Base-by-base conservation (phyloP, 495 filamentous ascomycete species). In the Xylaria flabelliformis region DNA sequence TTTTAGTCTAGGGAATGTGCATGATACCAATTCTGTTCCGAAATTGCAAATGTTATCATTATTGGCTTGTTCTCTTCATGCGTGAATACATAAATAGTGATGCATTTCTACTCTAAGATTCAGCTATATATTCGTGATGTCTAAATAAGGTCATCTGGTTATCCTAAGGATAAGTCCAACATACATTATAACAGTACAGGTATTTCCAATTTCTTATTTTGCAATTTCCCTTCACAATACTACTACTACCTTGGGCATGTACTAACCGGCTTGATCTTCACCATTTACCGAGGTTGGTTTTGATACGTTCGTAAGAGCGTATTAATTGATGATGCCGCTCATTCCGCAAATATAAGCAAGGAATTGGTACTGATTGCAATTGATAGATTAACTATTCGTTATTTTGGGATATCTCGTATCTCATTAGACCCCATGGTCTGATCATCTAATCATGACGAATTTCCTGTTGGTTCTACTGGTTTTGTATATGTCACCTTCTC, bases 401-500 rank as follows among this genome's bases (percentile, higher is more conserved):
- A 68, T 65, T 50, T 51, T 70, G 64, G 72, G 69, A 69, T 71
- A 72, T 74, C 70, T 77, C 61, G 58, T 56, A 46, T 74, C 69
- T 71, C 73, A 58, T 74, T 66, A 71, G 58, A 53, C 67, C 39
- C 19, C 34, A 69, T 59, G 67, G 21, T 63, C 32, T 65, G 70
- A 51, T 67, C 17, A 19, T 61, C 34, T 36, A 51, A 62, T 75
- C 73, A 76, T 79, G 78, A 84, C 75, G 83, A 81, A 13, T 79
- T 78, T 4, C 80, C 82, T 26, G 83, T 82, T 32, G 85, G 85
- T 72, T 85, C 83, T 67, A 88, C 86, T 29, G 93, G 93, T 85
- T 98, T 98, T 76, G 97, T 93, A 80, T 94, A 99, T 46, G 94
- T 97, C 51, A 99, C 94, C 85, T 98, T 98, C 82, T 99, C 96